Evolutionary conservation across 139 green algal genomes (phyloP), one percentile per base, ranked within the genome.

Genomic region (Nannochloris sp.): DNA sequence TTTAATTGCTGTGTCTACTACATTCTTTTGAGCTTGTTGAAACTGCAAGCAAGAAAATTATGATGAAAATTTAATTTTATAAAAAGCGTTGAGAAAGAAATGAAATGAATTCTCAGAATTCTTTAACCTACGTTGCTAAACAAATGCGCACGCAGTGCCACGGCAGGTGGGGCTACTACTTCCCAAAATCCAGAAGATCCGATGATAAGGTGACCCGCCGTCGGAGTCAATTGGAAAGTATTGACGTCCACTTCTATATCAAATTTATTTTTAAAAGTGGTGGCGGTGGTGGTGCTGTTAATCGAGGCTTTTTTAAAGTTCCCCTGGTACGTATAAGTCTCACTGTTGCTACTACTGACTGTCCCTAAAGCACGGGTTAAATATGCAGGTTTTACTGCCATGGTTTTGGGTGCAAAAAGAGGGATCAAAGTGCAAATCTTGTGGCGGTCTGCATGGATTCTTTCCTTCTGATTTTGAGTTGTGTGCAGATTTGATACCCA

Each of bases 171-270:
- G 10, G 37, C 53, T 29, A 72, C 38, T 35, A 60, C 29, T 15
- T 35, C 12, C 55, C 55, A 72, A 24, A 72, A 37, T 9, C 44
- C 65, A 4, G 54, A 31, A 8, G 53, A 34, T 15, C 29, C 65
- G 4, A 72, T 45, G 30, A 72, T 60, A 4, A 72, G 8, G 39
- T 72, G 53, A 35, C 61, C 47, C n/a, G 66, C 65, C 4, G 65
- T 45, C 36, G 10, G 8, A 3, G 55, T 37, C 14, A 72, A 47
- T 4, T 32, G 24, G 55, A 67, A 59, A 19, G 54, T 47, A 4
- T 47, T 37, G 12, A 42, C 65, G 10, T 33, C 31, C 7, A 56
- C 65, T 27, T 65, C 45, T 47, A 47, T 45, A 58, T 33, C 8
- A n/a, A n/a, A n/a, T n/a, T n/a, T n/a, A n/a, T n/a, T n/a, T n/a